Conservation (phyloP, 2,329 filamentous ascomycete genomes). For the Ascosphaera acerosa region DNA sequence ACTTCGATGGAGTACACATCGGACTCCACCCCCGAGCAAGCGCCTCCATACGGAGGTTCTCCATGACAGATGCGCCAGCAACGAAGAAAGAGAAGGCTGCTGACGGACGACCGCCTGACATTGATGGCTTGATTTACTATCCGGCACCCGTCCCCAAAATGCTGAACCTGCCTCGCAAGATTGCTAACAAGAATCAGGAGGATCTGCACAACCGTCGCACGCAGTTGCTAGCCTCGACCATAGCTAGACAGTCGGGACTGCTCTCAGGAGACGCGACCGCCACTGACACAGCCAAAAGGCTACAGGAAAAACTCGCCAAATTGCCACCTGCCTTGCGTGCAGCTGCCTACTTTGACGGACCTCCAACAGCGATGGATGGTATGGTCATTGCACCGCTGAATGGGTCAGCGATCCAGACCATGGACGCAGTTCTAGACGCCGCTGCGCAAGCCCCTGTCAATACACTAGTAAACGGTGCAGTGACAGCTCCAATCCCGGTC, state of each 20-base stretch:
- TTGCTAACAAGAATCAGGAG: conserved; percentile 43
- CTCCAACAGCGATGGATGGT: conserved; percentile 29
- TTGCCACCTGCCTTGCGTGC: conserved; percentile 69
- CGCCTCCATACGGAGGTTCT: background rate
- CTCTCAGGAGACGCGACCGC: background rate
- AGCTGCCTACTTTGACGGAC: conserved; percentile 68
- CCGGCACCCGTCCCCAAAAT: conserved; percentile 83
- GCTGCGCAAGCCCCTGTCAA: conserved; percentile 68
- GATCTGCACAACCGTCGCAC: conserved; percentile 46
- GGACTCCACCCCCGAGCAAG: conserved; percentile 7
- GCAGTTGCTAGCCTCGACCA: conserved; percentile 30
- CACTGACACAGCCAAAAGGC: conserved; percentile 7
- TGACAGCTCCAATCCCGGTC: conserved; percentile 3
- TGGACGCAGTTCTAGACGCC: conserved; percentile 80
- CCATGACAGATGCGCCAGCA: too few species aligned
- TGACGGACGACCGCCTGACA: background rate
- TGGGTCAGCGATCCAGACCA: conserved; percentile 63
- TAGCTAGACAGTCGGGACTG: background rate
- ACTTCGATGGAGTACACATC: conserved; percentile 27
- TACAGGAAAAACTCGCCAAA: conserved; percentile 18
- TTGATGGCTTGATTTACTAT: conserved; percentile 48
- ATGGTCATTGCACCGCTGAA: conserved; percentile 26
- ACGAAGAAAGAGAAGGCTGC: too few species aligned
- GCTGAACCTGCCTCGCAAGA: conserved; percentile 70
- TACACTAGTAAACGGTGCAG: conserved; percentile 35